phyloP scores from a whole-genome alignment of 208 protist species.

The Trypanosoma congolense region DNA sequence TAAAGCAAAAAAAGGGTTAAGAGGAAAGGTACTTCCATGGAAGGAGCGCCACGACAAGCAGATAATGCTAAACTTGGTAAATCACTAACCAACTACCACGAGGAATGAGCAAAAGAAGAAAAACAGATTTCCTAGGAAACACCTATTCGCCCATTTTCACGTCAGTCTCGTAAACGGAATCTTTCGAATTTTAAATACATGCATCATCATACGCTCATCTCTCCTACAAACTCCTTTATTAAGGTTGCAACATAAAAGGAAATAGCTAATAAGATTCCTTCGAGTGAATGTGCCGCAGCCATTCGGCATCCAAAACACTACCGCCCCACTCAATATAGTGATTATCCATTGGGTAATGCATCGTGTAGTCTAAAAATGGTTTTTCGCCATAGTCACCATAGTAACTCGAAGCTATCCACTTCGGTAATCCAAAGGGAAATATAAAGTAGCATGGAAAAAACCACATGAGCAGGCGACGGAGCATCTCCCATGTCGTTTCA shows the following conservation, averaged over 20 bases:
- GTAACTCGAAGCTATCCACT: slow-evolving; percentile 59
- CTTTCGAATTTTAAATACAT: no score
- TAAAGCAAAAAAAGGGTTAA: no score
- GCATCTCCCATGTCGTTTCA: slow-evolving; percentile 85
- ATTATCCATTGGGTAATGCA: slow-evolving; percentile 83
- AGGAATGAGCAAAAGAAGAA: no score
- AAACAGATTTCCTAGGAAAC: no score
- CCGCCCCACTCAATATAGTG: slow-evolving; percentile 84
- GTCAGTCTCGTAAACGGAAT: no score
- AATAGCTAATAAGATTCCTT: slow-evolving; percentile 73
- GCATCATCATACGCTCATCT: no score
- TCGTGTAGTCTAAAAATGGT: slow-evolving; percentile 70
- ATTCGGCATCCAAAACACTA: slow-evolving; percentile 75
- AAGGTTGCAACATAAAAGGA: slow-evolving; percentile 2
- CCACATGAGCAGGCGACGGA: slow-evolving; percentile 77
- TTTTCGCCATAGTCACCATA: slow-evolving; percentile 88
- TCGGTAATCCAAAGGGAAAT: slow-evolving; percentile 84
- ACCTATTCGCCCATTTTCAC: no score
- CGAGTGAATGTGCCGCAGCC: slow-evolving; percentile 84
- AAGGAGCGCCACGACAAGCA: no score
- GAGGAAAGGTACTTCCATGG: no score
- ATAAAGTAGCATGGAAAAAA: slow-evolving; percentile 86
- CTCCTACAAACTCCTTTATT: not conserved
- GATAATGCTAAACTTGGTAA: no score
- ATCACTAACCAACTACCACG: no score